A percentile compares a stretch with the other conserved stretches of the same genome.
Conservation (phyloP, 306 rosid species). For the Astragalus glycyphyllos region DNA sequence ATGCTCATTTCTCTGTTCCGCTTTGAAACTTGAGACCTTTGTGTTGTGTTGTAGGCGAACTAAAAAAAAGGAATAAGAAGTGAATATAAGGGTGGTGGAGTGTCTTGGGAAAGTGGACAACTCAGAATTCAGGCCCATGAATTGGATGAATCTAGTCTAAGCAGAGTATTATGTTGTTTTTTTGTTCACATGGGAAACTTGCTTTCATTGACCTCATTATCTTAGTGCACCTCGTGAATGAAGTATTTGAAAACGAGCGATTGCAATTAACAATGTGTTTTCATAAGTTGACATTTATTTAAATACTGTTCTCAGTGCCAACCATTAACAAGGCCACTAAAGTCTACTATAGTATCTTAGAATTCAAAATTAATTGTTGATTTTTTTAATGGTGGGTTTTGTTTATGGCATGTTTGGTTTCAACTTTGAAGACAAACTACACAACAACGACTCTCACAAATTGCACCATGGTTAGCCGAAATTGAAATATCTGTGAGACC, state of each 20-base stretch:
- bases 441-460: too few relatives aligned
- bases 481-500: too few relatives aligned
- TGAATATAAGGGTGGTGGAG: neutral
- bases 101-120: conserved; percentile 23
- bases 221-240: neutral
- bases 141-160: neutral
- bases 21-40: conserved; percentile 21
- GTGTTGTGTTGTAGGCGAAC: neutral
- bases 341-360: too few relatives aligned
- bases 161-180: neutral
- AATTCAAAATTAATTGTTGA: too few relatives aligned
- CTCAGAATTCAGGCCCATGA: neutral
- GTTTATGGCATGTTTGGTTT: too few relatives aligned
- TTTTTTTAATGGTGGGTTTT: too few relatives aligned
- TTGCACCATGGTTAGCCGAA: too few relatives aligned
- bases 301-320: too few relatives aligned
- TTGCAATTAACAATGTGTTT: neutral
- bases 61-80: neutral
- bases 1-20: conserved; percentile 26
- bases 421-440: too few relatives aligned
- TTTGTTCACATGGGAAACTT: neutral
- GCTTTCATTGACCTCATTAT: conserved; percentile 1
- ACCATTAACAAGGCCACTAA: too few relatives aligned
- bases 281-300: neutral
- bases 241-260: too few relatives aligned